phyloP scores from a whole-genome alignment of 305 asterid species.

The Solanum aculeatissimum region DNA sequence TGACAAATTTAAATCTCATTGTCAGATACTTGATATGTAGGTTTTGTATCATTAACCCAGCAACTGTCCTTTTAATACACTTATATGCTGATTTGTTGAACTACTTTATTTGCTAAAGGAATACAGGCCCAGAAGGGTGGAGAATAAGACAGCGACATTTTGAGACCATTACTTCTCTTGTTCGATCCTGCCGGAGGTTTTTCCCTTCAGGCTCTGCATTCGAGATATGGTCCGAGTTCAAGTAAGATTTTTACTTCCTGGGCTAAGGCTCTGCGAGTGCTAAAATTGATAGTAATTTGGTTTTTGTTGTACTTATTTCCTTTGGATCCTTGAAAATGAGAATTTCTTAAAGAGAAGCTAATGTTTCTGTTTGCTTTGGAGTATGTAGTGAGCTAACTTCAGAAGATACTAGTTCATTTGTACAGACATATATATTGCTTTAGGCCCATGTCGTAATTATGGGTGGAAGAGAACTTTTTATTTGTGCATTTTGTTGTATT shows the following conservation, averaged over 20 bases:
- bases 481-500: not conserved
- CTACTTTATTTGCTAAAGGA: slow-evolving; percentile 45
- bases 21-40: not conserved
- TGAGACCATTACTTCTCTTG: slow-evolving; percentile 75
- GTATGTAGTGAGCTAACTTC: not conserved
- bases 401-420: not conserved
- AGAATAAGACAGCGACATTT: slow-evolving; percentile 90
- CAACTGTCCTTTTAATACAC: not conserved
- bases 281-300: not conserved
- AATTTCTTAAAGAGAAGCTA: not conserved
- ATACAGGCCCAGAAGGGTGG: slow-evolving; percentile 98
- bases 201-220: slow-evolving; percentile 79
- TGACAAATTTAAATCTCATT: not conserved
- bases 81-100: slow-evolving; percentile 6
- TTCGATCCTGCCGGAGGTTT: slow-evolving; percentile 87
- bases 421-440: not conserved
- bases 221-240: slow-evolving; percentile 95
- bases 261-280: not conserved
- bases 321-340: not conserved
- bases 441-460: not conserved
- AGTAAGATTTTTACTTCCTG: slow-evolving; percentile 32
- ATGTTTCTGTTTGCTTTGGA: not conserved
- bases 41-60: not conserved
- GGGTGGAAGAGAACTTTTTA: not conserved
- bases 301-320: not conserved